phyloP scores from a whole-genome alignment of 2,329 filamentous ascomycete species.

The Geosmithia flava region DNA sequence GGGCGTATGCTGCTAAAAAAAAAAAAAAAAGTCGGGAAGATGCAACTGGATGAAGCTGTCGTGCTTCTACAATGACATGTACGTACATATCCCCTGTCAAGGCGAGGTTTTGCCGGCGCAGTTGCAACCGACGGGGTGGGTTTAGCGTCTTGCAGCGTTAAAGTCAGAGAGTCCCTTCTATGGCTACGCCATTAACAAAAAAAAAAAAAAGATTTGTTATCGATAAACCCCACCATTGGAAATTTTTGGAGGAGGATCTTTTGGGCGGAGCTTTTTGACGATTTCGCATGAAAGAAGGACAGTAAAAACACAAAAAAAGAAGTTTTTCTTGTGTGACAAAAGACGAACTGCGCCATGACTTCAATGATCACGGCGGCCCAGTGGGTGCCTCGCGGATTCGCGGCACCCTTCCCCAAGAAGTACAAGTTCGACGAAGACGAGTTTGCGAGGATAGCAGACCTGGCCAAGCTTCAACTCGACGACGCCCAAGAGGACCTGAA shows the following conservation, averaged over 20 bases:
- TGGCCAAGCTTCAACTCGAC: constrained; percentile 71
- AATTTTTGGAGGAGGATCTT: constrained; percentile 19
- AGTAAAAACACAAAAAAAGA: neutral
- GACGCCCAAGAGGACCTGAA: constrained; percentile 82
- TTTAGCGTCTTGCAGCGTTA: no score
- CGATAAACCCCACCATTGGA: constrained; percentile 25
- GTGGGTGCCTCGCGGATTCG: constrained; percentile 68
- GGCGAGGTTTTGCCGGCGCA: constrained; percentile 6
- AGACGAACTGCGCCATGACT: constrained; percentile 25
- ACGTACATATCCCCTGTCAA: neutral
- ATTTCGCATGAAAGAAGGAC: neutral
- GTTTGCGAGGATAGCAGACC: constrained; percentile 60
- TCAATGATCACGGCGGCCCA: constrained; percentile 68
- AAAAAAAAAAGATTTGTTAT: constrained; percentile 14
- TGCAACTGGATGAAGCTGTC: neutral
- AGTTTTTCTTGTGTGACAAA: neutral
- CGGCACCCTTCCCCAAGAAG: constrained; percentile 62
- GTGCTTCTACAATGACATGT: neutral
- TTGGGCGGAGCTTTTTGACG: constrained; percentile 6
- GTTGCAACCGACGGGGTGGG: neutral
- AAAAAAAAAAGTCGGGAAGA: no score
- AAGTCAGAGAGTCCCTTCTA: no score
- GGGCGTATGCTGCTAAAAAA: no score
- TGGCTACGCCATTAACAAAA: neutral
- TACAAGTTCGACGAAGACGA: constrained; percentile 67